phyloP scores from a whole-genome alignment of 2,329 filamentous ascomycete genomes.

The Aspergillus tanneri region DNA sequence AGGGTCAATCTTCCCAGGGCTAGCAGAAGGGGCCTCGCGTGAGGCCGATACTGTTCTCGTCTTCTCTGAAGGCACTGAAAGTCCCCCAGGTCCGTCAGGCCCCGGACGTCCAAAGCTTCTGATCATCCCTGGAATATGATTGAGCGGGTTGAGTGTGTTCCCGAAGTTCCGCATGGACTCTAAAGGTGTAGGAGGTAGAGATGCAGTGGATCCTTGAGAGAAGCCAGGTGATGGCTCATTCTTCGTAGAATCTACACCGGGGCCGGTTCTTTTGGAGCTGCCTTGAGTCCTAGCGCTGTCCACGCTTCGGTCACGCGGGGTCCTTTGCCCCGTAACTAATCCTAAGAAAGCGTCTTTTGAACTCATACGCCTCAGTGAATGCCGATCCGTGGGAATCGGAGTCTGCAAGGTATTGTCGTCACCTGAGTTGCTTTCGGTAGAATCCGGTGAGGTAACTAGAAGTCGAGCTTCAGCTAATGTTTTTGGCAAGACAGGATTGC shows the following conservation, averaged over 20 bases:
- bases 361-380: conserved; percentile 35
- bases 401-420: conserved; percentile 56
- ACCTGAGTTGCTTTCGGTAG: conserved; percentile 45
- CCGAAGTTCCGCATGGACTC: conserved; percentile 81
- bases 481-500: conserved; percentile 64
- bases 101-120: conserved; percentile 65
- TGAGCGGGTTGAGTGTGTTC: conserved; percentile 79
- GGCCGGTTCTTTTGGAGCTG: conserved; percentile 44
- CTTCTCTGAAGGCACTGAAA: conserved; percentile 39
- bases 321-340: conserved; percentile 66
- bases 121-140: conserved; percentile 73
- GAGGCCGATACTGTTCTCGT: conserved; percentile 29
- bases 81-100: conserved; percentile 44
- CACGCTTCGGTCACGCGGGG: conserved; percentile 67
- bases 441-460: conserved; percentile 63
- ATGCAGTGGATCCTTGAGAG: conserved; percentile 25
- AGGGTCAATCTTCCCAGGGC: conserved; percentile 45
- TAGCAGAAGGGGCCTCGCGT: conserved; percentile 15
- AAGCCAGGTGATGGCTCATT: conserved; percentile 20
- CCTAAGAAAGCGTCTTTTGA: conserved; percentile 64
- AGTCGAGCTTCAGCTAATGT: conserved; percentile 91
- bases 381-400: conserved; percentile 31
- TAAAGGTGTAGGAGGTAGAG: conserved; percentile 56
- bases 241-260: conserved; percentile 20
- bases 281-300: conserved; percentile 58